Evolutionary conservation across 176 grass and related monocot species (phyloP), one percentile per base, ranked within the genome.

Genomic region (Aechmea fasciata): DNA sequence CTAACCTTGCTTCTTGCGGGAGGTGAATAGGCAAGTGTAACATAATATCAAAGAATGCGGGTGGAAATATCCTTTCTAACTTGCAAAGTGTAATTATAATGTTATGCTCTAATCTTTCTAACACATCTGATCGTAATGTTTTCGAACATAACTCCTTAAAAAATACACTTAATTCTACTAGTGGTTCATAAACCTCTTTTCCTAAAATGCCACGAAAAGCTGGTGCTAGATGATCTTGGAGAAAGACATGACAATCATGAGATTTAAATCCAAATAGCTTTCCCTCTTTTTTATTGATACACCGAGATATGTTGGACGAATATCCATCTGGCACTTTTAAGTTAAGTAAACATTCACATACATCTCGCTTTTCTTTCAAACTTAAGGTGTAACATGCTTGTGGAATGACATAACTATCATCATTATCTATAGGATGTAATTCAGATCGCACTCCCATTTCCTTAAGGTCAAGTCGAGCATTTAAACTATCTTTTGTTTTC

Each of bases 61-160:
- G 78, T 9, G 69, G 70, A 52, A 80, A 73, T 0, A 80, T 51
- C 49, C 55, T 80, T 19, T 80, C 78, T 10, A 74, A n/a, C 14
- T 80, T 73, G 50, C 57, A 80, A 22, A 74, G 3, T 26, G 62
- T 50, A 19, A 80, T 48, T 5, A 71, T 29, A 10, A 57, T 69
- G 3, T 71, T 51, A 6, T 24, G 11, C 51, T 79, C 67, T 11
- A 79, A 12, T 11, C 53, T 13, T 9, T 9, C 3, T 11, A 80
- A 47, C 0, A 47, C 11, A 0, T 11, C 3, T 9, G 12, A 26
- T 15, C 57, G 49, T n/a, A 80, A 8, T 3, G 72, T 55, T 13
- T 57, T 74, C 1, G 70, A 20, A 59, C 70, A 81, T 15, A 74
- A 11, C 2, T 68, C 22, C 11, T 62, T 72, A 47, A 18, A 80